A percentile compares a stretch with the other conserved stretches of the same genome.
phyloP scores from a whole-genome alignment of 169 alveolate genomes.

The Ichthyophthirius multifiliis region DNA sequence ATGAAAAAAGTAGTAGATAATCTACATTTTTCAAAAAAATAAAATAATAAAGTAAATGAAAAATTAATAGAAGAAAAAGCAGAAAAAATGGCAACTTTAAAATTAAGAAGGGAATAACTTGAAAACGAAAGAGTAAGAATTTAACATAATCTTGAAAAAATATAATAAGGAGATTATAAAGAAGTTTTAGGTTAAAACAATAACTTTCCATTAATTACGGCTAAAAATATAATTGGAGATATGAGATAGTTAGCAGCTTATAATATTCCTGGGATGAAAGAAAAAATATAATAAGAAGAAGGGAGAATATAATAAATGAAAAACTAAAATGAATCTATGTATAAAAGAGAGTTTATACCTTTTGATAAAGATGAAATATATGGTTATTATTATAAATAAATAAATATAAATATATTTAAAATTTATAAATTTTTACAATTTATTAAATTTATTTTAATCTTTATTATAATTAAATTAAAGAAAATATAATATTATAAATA shows the following conservation, averaged over 20 bases:
- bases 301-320: conserved; percentile 23
- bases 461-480: background rate
- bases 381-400: background rate
- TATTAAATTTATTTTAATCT: background rate
- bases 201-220: conserved; percentile 13
- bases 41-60: conserved; percentile 21
- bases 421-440: background rate
- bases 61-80: conserved; percentile 21
- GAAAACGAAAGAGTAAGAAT: conserved; percentile 38
- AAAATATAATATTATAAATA: background rate
- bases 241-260: conserved; percentile 31
- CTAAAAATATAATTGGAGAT: conserved; percentile 32
- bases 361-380: conserved; percentile 34
- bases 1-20: conserved; percentile 25
- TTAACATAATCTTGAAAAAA: conserved; percentile 22
- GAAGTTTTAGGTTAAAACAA: conserved; percentile 1
- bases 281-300: background rate
- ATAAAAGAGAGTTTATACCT: conserved; percentile 25
- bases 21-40: conserved; percentile 9
- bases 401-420: too few relatives aligned
- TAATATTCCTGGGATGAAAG: conserved; percentile 23
- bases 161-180: conserved; percentile 25
- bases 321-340: background rate
- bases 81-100: conserved; percentile 21
- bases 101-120: conserved; percentile 38